Evolutionary conservation across 2,329 filamentous ascomycete species (phyloP).

Genomic region (Fusarium pseudocircinatum): DNA sequence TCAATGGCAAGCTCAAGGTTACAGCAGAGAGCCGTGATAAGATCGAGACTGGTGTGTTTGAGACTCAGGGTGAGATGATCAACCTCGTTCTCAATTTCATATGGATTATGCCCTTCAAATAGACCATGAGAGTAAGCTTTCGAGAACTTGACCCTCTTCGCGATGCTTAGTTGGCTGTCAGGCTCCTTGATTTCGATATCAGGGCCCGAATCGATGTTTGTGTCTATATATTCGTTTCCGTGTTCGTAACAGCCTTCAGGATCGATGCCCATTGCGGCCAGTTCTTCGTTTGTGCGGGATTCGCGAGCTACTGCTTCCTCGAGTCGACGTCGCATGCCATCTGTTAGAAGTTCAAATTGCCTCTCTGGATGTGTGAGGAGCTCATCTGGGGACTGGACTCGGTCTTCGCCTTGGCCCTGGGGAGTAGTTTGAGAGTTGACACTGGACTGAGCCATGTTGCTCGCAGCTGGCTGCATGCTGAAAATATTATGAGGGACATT

Average conservation of each 20-base stretch:
- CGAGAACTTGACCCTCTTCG: slow-evolving; percentile 45
- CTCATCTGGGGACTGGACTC: neutral
- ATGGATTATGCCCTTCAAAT: slow-evolving; percentile 47
- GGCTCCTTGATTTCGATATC: slow-evolving; percentile 14
- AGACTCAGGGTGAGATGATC: slow-evolving; percentile 31
- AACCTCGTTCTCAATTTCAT: slow-evolving; percentile 28
- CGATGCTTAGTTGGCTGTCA: slow-evolving; percentile 9
- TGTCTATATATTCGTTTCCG: neutral
- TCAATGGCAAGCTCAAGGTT: slow-evolving; percentile 64
- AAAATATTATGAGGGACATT: neutral
- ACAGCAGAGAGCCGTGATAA: slow-evolving; percentile 55
- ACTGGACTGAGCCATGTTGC: neutral
- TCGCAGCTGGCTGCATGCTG: neutral
- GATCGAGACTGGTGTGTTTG: slow-evolving; percentile 48
- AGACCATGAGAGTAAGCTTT: slow-evolving; percentile 40
- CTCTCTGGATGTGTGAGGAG: slow-evolving; percentile 7
- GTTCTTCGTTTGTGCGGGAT: slow-evolving; percentile 17
- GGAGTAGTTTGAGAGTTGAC: neutral
- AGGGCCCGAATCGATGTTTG: neutral
- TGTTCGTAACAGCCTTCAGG: neutral
- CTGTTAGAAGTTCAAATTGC: slow-evolving; percentile 5
- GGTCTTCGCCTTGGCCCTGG: neutral
- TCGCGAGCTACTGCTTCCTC: slow-evolving; percentile 15
- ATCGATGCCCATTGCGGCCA: slow-evolving; percentile 11
- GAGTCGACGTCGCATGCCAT: slow-evolving; percentile 10